Evolutionary conservation across 2,329 filamentous ascomycete species (phyloP).

Genomic region (Fusarium sp.): DNA sequence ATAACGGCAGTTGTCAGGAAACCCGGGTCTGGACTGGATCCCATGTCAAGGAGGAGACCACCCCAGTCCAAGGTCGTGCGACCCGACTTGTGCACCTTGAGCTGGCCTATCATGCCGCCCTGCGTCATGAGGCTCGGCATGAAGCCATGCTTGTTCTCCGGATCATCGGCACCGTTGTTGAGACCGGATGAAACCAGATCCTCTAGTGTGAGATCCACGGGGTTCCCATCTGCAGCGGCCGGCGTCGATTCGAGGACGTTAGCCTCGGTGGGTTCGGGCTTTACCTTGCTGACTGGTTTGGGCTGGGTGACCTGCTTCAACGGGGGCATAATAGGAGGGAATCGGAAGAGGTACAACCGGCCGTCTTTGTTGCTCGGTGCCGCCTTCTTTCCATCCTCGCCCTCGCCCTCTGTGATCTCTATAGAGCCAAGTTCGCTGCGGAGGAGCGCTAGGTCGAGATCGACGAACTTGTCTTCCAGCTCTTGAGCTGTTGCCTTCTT

Average conservation of each 20-base stretch:
- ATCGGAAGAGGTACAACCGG: constrained; percentile 69
- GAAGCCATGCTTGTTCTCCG: constrained; percentile 47
- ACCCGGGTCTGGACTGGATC: constrained; percentile 59
- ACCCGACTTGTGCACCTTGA: constrained; percentile 68
- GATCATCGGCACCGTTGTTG: constrained; percentile 44
- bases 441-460: constrained; percentile 53
- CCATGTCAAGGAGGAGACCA: constrained; percentile 62
- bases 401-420: constrained; percentile 44
- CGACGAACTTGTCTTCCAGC: constrained; percentile 51
- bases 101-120: constrained; percentile 66
- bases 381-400: constrained; percentile 42
- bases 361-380: constrained; percentile 57
- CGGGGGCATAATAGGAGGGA: constrained; percentile 67
- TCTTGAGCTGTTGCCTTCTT: constrained; percentile 47
- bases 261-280: constrained; percentile 53
- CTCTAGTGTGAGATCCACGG: constrained; percentile 56
- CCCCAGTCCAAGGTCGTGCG: constrained; percentile 70
- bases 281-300: constrained; percentile 46
- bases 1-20: constrained; percentile 68
- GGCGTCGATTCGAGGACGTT: constrained; percentile 49
- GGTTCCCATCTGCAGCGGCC: constrained; percentile 32
- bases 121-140: constrained; percentile 54
- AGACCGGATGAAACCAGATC: constrained; percentile 33
- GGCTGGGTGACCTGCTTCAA: constrained; percentile 50
- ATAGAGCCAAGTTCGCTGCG: constrained; percentile 54